Percentiles rank a stretch among this genome's conserved stretches.
Evolutionary conservation across 495 filamentous ascomycete genomes (phyloP).

Genomic region (Penicillium parvum): DNA sequence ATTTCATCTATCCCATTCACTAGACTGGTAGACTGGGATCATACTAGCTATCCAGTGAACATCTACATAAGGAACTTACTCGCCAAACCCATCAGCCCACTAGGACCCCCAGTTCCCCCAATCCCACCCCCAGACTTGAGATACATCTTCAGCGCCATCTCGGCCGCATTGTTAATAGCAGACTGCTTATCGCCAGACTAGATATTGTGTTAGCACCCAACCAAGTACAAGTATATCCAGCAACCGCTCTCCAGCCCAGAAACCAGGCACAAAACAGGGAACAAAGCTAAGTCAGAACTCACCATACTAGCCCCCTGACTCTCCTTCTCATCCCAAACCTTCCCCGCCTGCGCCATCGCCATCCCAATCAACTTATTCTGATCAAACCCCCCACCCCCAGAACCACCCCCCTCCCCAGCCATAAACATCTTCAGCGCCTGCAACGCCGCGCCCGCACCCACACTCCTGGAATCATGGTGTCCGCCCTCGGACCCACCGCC

Average conservation of each 20-base stretch:
- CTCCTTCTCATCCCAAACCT: constrained; percentile 59
- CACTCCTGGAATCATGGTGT: constrained; percentile 33
- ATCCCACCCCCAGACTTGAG: constrained; percentile 53
- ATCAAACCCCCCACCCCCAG: constrained; percentile 35
- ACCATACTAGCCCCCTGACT: constrained; percentile 44
- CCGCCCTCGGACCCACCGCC: constrained; percentile 28
- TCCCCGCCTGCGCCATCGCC: constrained; percentile 64
- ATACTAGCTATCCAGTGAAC: not conserved
- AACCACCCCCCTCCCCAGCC: constrained; percentile 27
- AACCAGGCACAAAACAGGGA: not conserved
- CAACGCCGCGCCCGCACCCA: constrained; percentile 62
- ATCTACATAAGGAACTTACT: constrained; percentile 44
- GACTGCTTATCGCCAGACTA: constrained; percentile 55
- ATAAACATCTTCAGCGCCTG: constrained; percentile 67
- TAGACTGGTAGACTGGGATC: not conserved
- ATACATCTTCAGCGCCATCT: constrained; percentile 69
- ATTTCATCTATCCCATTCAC: no score
- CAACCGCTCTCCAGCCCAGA: not conserved
- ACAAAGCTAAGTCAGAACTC: constrained; percentile 24
- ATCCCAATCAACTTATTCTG: constrained; percentile 62
- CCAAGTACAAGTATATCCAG: no score
- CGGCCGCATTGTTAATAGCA: constrained; percentile 54
- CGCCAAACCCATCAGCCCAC: constrained; percentile 54
- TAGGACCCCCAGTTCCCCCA: constrained; percentile 41
- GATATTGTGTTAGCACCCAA: constrained; percentile 16